Conservation (phyloP, 2,329 filamentous ascomycete species). For the Monosporascus sp. region DNA sequence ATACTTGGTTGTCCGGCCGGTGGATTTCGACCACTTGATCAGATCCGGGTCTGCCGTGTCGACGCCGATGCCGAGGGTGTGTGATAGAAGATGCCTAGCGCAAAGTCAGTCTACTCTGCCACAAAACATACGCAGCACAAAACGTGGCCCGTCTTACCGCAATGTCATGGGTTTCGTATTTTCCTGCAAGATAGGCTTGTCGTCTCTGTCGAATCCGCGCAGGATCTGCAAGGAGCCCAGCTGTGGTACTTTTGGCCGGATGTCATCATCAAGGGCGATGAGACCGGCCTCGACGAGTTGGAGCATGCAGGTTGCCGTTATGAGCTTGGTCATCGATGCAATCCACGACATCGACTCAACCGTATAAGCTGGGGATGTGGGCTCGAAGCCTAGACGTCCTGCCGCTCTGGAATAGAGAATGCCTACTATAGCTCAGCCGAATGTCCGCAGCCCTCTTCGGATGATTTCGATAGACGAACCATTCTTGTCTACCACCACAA, state of each 20-base stretch:
- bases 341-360: slow-evolving; percentile 29
- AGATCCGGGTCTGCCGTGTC: slow-evolving; percentile 35
- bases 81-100: slow-evolving; percentile 36
- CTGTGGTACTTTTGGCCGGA: slow-evolving; percentile 28
- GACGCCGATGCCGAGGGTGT: slow-evolving; percentile 43
- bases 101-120: not conserved
- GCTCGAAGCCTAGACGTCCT: slow-evolving; percentile 12
- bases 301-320: slow-evolving; percentile 31
- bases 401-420: slow-evolving; percentile 3
- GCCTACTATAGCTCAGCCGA: not conserved
- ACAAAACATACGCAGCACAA: not conserved
- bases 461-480: too few species aligned
- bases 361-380: slow-evolving; percentile 24
- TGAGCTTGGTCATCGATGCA: slow-evolving; percentile 40
- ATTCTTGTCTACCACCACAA: too few species aligned
- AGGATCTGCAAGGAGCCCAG: slow-evolving; percentile 29
- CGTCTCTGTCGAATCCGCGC: slow-evolving; percentile 29
- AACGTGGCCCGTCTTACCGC: slow-evolving; percentile 11
- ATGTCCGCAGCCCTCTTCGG: too few species aligned
- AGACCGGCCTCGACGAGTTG: slow-evolving; percentile 33
- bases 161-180: slow-evolving; percentile 34
- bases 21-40: slow-evolving; percentile 31
- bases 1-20: slow-evolving; percentile 27
- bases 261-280: slow-evolving; percentile 31
- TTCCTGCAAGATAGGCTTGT: slow-evolving; percentile 30